Percentiles rank a stretch among this genome's conserved stretches.
Evolutionary conservation across 1,139 yeast species (phyloP).

Genomic region (Ashbya aceris): DNA sequence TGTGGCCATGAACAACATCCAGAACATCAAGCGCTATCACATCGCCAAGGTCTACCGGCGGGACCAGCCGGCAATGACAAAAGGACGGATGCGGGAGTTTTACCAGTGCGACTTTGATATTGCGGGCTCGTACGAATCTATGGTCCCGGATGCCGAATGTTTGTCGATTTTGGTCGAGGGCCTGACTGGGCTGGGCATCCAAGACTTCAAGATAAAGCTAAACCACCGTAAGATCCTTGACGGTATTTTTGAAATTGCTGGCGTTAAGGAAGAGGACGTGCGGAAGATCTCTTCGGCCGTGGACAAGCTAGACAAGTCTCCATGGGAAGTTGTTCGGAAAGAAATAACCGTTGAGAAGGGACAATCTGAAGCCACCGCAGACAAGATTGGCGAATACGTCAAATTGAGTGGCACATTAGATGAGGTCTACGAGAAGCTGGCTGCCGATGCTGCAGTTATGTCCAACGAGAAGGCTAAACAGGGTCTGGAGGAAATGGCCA

Average conservation of each 20-base stretch:
- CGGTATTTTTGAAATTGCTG: conserved; percentile 91
- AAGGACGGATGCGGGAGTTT: conserved; percentile 98
- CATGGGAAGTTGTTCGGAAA: conserved; percentile 88
- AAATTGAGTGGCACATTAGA: conserved; percentile 68
- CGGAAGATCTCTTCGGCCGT: conserved; percentile 91
- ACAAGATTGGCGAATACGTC: conserved; percentile 84
- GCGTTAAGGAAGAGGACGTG: conserved; percentile 88
- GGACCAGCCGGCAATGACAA: conserved; percentile 99
- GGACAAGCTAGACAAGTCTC: conserved; percentile 87
- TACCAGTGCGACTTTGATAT: conserved; percentile 97
- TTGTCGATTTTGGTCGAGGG: conserved; percentile 79
- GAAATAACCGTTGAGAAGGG: conserved; percentile 89
- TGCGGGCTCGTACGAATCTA: conserved; percentile 83
- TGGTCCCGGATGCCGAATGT: conserved; percentile 95
- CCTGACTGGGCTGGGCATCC: conserved; percentile 69
- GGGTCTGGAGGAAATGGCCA: conserved; percentile 74
- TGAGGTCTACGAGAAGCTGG: conserved; percentile 53
- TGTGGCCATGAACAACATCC: conserved; percentile 89
- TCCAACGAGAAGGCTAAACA: conserved; percentile 62
- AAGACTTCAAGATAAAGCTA: conserved; percentile 80
- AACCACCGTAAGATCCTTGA: conserved; percentile 94
- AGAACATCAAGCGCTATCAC: conserved; percentile 85
- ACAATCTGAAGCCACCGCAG: conserved; percentile 86
- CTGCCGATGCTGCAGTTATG: conserved; percentile 47
- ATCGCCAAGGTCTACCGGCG: conserved; percentile 97